Evolutionary conservation across 352 stramenopile genomes (phyloP), one percentile per base, ranked within the genome.

Genomic region (Phytophthora pisi): DNA sequence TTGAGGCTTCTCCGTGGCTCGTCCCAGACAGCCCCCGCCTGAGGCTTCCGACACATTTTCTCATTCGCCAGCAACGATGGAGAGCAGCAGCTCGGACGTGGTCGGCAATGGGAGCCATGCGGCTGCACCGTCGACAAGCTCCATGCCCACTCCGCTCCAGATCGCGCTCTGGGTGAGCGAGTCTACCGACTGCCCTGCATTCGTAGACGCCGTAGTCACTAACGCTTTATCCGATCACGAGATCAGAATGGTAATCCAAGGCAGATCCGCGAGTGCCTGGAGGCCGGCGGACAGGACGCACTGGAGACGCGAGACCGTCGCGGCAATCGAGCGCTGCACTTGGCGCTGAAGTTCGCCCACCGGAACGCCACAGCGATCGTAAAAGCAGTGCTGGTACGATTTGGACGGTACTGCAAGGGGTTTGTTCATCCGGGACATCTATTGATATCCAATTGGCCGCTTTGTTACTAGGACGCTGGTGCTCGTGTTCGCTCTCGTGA

Each of bases 341-440:
- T 92, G 51, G 78, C 84, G 15, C 57, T 92, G 49, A 92, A 92
- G 65, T 86, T 92, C 65, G 74, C 78, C 23, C 81, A 92, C 55
- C 75, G 77, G 49, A 78, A 92, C 60, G 73, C 76, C 3, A 75
- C 70, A 46, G 66, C 55, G 26, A 89, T 92, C 61, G 76, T 88
- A 13, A 84, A 81, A 61, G 46, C 57, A 18, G 65, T 92, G 31
- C 40, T 92, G 75, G 83, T 91, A 63, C 16, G 74, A 47, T 51
- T 23, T 20, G 28, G n/a, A 45, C 51, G 23, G 51, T 49, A 3
- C 16, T 26, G 16, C 11, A 43, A 8, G 36, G 36, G 36, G 28
- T 31, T 31, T 31, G 28, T 9, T 31, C 28, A 31, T 31, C 28
- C 28, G 28, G 28, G 28, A 31, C 28, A 8, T 31, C 28, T 31